phyloP scores from a whole-genome alignment of 2,329 filamentous ascomycete genomes.

The Metarhizium humberi region DNA sequence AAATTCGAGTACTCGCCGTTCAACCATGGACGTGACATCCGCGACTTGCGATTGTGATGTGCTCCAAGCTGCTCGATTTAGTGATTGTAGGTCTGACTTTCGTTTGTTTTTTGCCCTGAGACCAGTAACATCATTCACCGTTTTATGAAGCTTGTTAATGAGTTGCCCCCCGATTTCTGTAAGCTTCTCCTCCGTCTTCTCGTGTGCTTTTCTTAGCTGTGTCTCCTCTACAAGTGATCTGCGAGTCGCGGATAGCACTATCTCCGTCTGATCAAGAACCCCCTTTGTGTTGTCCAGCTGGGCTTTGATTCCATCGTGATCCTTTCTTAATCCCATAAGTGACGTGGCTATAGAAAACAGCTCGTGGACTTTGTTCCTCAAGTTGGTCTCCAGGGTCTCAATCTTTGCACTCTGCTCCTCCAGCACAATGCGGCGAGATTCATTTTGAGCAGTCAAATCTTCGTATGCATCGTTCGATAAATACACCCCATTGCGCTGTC shows the following conservation, averaged over 20 bases:
- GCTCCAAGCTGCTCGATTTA: conserved; percentile 73
- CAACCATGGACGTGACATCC: conserved; percentile 68
- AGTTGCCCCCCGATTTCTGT: conserved; percentile 64
- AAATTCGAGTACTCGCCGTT: conserved; percentile 65
- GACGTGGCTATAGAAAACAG: conserved; percentile 77
- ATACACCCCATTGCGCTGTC: conserved; percentile 92
- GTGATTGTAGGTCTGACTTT: conserved; percentile 70
- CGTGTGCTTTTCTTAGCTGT: conserved; percentile 70
- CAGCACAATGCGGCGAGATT: conserved; percentile 80
- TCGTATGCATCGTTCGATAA: conserved; percentile 83
- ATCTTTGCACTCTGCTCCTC: conserved; percentile 91
- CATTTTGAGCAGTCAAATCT: conserved; percentile 83
- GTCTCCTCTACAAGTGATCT: conserved; percentile 72
- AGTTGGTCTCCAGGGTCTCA: conserved; percentile 80
- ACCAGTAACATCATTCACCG: conserved; percentile 70
- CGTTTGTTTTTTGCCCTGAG: conserved; percentile 80
- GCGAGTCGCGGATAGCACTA: conserved; percentile 68
- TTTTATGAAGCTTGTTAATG: conserved; percentile 66
- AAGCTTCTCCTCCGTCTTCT: conserved; percentile 74
- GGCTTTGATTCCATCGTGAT: conserved; percentile 68
- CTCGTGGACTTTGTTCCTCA: conserved; percentile 91
- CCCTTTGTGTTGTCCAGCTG: conserved; percentile 71
- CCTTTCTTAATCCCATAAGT: conserved; percentile 82
- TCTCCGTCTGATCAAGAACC: conserved; percentile 79
- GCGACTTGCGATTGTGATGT: conserved; percentile 66